Evolutionary conservation across 306 rosid species (phyloP).

Genomic region (Medicago arabica): DNA sequence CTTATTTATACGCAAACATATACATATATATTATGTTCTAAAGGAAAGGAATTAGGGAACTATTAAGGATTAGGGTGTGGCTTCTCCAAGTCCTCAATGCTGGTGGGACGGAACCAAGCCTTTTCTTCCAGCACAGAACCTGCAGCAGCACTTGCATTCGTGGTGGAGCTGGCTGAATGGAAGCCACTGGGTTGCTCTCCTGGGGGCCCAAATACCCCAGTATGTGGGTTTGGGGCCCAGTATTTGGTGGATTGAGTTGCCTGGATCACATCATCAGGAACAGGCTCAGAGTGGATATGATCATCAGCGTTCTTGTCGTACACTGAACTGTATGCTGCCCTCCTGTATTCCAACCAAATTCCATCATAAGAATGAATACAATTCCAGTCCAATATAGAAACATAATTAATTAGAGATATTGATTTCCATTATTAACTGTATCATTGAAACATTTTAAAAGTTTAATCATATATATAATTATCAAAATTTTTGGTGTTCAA

Average conservation of each 20-base stretch:
- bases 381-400: too few relatives aligned
- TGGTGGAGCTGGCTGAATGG: slow-evolving; percentile 24
- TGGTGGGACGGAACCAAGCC: slow-evolving; percentile 93
- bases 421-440: neutral
- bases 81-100: slow-evolving; percentile 95
- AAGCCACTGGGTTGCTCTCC: slow-evolving; percentile 15
- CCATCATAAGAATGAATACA: neutral
- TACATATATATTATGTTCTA: neutral
- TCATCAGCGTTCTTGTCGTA: slow-evolving; percentile 94
- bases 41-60: neutral
- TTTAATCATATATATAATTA: neutral
- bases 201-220: slow-evolving; percentile 91
- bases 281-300: slow-evolving; percentile 47
- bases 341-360: slow-evolving; percentile 48
- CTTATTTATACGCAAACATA: slow-evolving; percentile 35
- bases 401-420: neutral
- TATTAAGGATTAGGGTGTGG: slow-evolving; percentile 52
- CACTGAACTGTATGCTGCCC: slow-evolving; percentile 61
- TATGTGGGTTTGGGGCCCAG: slow-evolving; percentile 93
- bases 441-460: neutral
- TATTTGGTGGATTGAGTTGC: slow-evolving; percentile 62
- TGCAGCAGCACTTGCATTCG: slow-evolving; percentile 33
- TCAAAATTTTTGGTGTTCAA: neutral
- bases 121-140: slow-evolving; percentile 71
- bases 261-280: slow-evolving; percentile 74